Evolutionary conservation across 768 basidiomycete species (phyloP), one percentile per base, ranked within the genome.

Genomic region (Tylopilus sp.): DNA sequence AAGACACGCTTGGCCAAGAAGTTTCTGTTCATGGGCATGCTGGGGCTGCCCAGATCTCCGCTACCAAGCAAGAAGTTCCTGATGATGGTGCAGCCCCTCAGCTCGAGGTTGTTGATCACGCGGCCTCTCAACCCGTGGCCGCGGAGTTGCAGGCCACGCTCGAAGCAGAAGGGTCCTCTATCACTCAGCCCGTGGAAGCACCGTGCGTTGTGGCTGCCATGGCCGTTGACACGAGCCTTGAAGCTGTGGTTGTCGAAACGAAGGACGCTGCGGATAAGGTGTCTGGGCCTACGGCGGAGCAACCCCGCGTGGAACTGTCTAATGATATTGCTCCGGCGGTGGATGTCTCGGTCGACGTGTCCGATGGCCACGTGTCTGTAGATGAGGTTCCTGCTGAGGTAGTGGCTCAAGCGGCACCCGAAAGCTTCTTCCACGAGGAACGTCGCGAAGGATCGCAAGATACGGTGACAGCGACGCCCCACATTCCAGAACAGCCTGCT

Each of bases 1-100:
- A 54, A 23, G 63, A 59, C 43, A 63, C 60, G 8, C 51, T 55
- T 44, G 22, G 50, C 6, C 48, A 25, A 36, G 63, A 48, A 11
- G 31, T 17, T 42, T 43, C 40, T 28, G 48, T 22, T 49, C 38
- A 39, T 31, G 45, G 33, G 18, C 39, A 13, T 35, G 40, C 11
- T 18, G 53, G 39, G 20, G 20, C 28, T 35, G 15, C 42, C 18
- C 51, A 46, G 38, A 12, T 18, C 49, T 39, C 45, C 33, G 26
- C 36, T 41, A 9, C 36, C 4, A 39, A 40, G 20, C 43, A 26
- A 17, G 39, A 49, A 17, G 26, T 13, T 26, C 12, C 35, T n/a
- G 48, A 39, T n/a, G 48, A 39, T 28, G 22, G 15, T 7, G 48
- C 21, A 6, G 40, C 33, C 25, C 18, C 40, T 38, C 50, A 25